A percentile compares a stretch with the other conserved stretches of the same genome.
phyloP scores from a whole-genome alignment of 345 rosid species.

The Carallia brachiata region DNA sequence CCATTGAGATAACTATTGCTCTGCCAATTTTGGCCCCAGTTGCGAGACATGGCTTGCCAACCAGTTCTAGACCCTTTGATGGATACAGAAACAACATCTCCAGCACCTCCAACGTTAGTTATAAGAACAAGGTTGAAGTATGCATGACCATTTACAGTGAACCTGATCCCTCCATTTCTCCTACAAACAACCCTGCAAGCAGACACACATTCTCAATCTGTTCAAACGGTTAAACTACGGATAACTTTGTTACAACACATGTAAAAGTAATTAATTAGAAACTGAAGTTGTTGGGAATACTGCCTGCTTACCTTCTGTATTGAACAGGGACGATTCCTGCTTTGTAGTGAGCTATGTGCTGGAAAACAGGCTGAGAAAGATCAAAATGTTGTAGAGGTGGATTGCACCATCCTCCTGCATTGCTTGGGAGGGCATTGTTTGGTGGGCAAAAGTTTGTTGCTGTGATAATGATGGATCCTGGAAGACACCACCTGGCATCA shows the following conservation, averaged over 20 bases:
- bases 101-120: constrained; percentile 31
- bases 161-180: constrained; percentile 24
- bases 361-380: constrained; percentile 29
- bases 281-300: too few relatives aligned
- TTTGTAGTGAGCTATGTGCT: constrained; percentile 24
- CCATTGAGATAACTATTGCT: constrained; percentile 23
- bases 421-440: constrained; percentile 22
- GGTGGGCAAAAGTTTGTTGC: constrained; percentile 36
- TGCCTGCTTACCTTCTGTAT: constrained; percentile 18
- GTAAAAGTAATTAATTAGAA: too few relatives aligned
- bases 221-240: too few relatives aligned
- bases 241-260: too few relatives aligned
- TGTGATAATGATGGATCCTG: constrained; percentile 23
- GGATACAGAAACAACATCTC: constrained; percentile 22
- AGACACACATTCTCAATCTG: background rate
- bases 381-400: constrained; percentile 29
- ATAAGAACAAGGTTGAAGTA: constrained; percentile 29
- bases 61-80: constrained; percentile 21
- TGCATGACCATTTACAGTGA: constrained; percentile 26
- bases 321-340: constrained; percentile 28
- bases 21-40: constrained; percentile 39
- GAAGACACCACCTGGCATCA: constrained; percentile 26
- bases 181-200: constrained; percentile 23
- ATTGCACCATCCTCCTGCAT: constrained; percentile 32
- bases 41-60: constrained; percentile 29